A percentile compares a stretch with the other conserved stretches of the same genome.
These are phyloP conservation scores for Aspergillus sp. DNA, from an alignment of 2,329 filamentous ascomycete genomes.

Conservation along the genomic window DNA sequence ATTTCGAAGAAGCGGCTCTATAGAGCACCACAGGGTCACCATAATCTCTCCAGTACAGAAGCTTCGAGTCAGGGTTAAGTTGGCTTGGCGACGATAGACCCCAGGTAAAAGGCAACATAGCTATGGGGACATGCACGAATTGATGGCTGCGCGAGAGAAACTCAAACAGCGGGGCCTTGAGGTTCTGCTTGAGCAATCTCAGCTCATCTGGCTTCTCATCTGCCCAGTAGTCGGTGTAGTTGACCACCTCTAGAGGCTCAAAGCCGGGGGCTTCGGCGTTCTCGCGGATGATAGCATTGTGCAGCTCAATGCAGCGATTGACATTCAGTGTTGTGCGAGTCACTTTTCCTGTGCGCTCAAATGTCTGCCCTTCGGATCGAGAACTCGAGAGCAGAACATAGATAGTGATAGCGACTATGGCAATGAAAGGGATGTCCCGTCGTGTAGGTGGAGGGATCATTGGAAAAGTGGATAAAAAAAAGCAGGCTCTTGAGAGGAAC, in stretches of 20 bases:
- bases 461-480: background rate
- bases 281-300: constrained; percentile 7
- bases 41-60: background rate
- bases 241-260: background rate
- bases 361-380: background rate
- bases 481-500: background rate
- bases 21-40: background rate
- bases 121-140: background rate
- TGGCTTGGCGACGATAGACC: background rate
- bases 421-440: background rate
- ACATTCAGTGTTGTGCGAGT: constrained; percentile 1
- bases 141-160: background rate
- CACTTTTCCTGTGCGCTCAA: constrained; percentile 3
- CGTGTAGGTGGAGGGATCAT: background rate
- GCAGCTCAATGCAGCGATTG: constrained; percentile 1
- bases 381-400: background rate
- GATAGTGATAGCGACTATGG: background rate
- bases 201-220: background rate
- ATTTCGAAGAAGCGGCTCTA: background rate
- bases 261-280: background rate
- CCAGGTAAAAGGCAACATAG: background rate
- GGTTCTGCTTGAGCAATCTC: background rate
- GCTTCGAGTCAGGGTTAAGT: background rate
- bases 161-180: background rate
- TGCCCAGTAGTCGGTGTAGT: background rate